A percentile compares a stretch with the other conserved stretches of the same genome.
Conservation (phyloP, 2,329 filamentous ascomycete genomes). For the Trichoderma simmonsii region DNA sequence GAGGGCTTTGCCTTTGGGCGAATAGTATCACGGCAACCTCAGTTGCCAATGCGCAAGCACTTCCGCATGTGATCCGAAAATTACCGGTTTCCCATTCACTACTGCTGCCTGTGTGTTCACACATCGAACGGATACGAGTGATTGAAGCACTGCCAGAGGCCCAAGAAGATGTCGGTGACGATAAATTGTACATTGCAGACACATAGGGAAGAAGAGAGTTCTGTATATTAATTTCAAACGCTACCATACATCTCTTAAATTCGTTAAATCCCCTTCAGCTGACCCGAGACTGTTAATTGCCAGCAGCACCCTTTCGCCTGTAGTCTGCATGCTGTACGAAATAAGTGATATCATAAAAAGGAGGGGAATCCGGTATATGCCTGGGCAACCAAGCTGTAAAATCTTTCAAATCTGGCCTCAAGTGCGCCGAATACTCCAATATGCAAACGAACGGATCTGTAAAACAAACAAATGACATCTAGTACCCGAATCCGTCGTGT, state of each 20-base stretch:
- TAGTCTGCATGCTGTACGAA: neutral
- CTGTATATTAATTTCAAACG: conserved; percentile 8
- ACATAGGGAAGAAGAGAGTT: neutral
- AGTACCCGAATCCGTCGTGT: conserved; percentile 55
- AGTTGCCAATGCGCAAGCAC: neutral
- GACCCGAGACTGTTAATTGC: neutral
- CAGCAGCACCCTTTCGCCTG: neutral
- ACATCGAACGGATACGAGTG: neutral
- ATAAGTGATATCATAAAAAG: conserved; percentile 5
- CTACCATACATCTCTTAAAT: neutral
- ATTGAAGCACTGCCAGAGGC: neutral
- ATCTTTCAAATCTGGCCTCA: neutral
- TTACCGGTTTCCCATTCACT: neutral
- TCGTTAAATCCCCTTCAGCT: conserved; percentile 1
- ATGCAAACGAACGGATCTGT: conserved; percentile 18
- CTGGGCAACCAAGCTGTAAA: neutral
- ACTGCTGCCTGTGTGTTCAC: neutral
- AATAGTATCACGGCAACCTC: neutral
- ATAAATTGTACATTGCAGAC: neutral
- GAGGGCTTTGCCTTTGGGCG: neutral
- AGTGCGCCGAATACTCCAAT: conserved; percentile 11
- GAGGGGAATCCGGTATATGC: conserved; percentile 12
- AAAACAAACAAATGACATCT: neutral
- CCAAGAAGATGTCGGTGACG: neutral
- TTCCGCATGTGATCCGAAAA: neutral